A percentile compares a stretch with the other conserved stretches of the same genome.
phyloP scores from a whole-genome alignment of 2,329 filamentous ascomycete species.

The Dactylellina cionopaga region DNA sequence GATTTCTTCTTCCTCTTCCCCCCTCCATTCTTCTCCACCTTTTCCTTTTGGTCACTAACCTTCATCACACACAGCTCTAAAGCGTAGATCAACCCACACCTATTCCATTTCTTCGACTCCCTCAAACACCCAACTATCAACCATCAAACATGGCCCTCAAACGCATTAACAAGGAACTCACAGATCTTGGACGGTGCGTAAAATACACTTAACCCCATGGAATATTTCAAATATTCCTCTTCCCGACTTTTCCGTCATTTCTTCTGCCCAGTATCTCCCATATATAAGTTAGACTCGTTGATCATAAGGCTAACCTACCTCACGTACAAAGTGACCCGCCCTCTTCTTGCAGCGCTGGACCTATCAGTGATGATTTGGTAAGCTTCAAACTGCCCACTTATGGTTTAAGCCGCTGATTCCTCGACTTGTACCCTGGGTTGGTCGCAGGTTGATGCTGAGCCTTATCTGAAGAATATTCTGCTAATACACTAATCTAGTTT shows the following conservation, averaged over 20 bases:
- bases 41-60: background rate
- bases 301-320: conserved; percentile 53
- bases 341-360: conserved; percentile 97
- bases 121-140: background rate
- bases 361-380: conserved; percentile 98
- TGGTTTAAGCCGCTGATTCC: background rate
- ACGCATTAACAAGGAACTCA: conserved; percentile 94
- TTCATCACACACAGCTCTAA: no score
- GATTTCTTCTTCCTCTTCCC: conserved; percentile 49
- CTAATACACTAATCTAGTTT: conserved; percentile 72
- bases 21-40: conserved; percentile 56
- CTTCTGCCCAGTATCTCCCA: background rate
- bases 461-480: conserved; percentile 22
- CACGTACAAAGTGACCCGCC: conserved; percentile 80
- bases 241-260: background rate
- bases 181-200: conserved; percentile 85
- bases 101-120: background rate
- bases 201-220: background rate
- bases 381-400: conserved; percentile 60
- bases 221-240: background rate
- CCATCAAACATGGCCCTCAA: conserved; percentile 78
- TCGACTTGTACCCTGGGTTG: background rate
- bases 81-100: no score
- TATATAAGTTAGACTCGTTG: background rate
- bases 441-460: background rate